A percentile compares a stretch with the other conserved stretches of the same genome.
Conservation (phyloP, 2,329 filamentous ascomycete genomes). For the Ophiostoma tasmaniense region DNA sequence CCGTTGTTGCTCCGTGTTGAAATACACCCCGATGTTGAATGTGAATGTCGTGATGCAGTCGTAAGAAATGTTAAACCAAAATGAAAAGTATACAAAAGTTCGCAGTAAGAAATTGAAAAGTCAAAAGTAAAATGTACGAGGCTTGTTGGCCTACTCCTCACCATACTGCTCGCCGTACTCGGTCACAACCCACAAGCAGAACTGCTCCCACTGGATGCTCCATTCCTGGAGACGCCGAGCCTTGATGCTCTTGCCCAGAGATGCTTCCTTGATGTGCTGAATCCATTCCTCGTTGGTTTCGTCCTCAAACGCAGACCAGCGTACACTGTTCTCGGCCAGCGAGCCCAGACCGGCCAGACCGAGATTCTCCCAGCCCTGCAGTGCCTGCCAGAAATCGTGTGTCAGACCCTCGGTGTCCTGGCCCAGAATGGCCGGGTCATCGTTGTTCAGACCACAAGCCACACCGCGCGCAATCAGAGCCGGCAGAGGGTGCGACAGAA, state of each 20-base stretch:
- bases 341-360: conserved; percentile 78
- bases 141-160: conserved; percentile 20
- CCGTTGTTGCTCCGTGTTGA: not conserved
- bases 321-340: conserved; percentile 84
- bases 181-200: conserved; percentile 80
- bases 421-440: conserved; percentile 78
- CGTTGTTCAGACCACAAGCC: conserved; percentile 75
- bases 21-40: conserved; percentile 4
- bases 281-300: conserved; percentile 62
- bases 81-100: not conserved
- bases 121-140: conserved; percentile 20
- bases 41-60: conserved; percentile 2
- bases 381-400: conserved; percentile 88
- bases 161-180: conserved; percentile 63
- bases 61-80: not conserved
- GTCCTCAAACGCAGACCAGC: conserved; percentile 85
- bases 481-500: conserved; percentile 53
- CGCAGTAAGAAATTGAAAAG: not conserved
- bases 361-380: conserved; percentile 87
- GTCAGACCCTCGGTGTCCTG: conserved; percentile 75
- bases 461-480: conserved; percentile 80
- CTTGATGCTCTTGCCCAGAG: conserved; percentile 61
- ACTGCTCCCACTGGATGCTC: conserved; percentile 76
- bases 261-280: conserved; percentile 63
- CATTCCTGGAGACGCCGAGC: conserved; percentile 68